Evolutionary conservation across 73 alveolate species (phyloP).

Genomic region (Paraurostyla sp.): DNA sequence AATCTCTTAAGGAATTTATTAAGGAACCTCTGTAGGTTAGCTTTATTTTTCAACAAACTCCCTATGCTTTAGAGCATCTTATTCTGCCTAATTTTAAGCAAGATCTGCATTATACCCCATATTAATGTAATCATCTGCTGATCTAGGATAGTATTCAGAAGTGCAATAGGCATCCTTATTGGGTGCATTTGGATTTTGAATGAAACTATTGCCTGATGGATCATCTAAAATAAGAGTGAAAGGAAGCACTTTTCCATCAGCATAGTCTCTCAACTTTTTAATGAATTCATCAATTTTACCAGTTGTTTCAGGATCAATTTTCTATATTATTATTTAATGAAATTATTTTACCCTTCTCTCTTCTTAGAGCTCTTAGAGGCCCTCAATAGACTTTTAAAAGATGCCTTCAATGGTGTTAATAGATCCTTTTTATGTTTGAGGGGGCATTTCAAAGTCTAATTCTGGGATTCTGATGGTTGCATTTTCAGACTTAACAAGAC

Average conservation of each 20-base stretch:
- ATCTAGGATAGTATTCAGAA: constrained; percentile 78
- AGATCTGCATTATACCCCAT: constrained; percentile 55
- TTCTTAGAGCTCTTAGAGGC: constrained; percentile 85
- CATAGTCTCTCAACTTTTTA: constrained; percentile 76
- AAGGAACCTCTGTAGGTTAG: neutral
- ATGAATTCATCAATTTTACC: constrained; percentile 88
- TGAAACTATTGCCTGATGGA: constrained; percentile 96
- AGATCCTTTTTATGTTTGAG: constrained; percentile 93
- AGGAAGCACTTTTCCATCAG: constrained; percentile 92
- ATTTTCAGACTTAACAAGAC: constrained; percentile 89
- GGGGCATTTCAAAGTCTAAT: constrained; percentile 94
- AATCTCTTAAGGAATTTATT: no score
- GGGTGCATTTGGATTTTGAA: constrained; percentile 97
- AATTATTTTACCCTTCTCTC: constrained; percentile 85
- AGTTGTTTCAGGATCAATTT: constrained; percentile 82
- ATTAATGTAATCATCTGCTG: constrained; percentile 76
- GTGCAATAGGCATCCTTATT: constrained; percentile 87
- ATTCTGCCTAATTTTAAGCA: neutral
- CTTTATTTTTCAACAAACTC: neutral
- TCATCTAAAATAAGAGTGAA: constrained; percentile 93
- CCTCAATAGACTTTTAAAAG: constrained; percentile 89
- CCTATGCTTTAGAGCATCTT: constrained; percentile 33
- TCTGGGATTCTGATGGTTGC: constrained; percentile 90
- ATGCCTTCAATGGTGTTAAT: constrained; percentile 97
- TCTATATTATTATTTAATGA: neutral